Evolutionary conservation across 306 rosid genomes (phyloP), one percentile per base, ranked within the genome.

Genomic region (Quercus robur): DNA sequence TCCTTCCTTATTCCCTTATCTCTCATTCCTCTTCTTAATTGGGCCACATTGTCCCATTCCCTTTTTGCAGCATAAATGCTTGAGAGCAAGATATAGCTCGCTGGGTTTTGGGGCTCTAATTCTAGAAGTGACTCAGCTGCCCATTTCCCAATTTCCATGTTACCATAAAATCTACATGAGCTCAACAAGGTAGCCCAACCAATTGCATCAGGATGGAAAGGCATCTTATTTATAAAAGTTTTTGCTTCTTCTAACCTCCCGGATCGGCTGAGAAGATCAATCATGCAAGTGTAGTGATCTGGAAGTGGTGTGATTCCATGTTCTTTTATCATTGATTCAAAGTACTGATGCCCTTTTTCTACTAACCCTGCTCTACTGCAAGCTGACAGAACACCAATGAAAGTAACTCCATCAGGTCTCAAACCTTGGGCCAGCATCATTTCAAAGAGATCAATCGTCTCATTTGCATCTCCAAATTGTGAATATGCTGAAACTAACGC

Each of bases 301-400:
- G 79, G 82, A 78, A 85, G 73, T 1, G 97, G 97, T 14, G 77
- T 71, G 28, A 94, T 94, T 75, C 90, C 82, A 79, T 92, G 91
- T 81, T 91, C 91, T 64, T 74, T 84, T 76, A 79, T 70, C 97
- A 94, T 94, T 56, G 89, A 90, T 52, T 91, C 80, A 17, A 92
- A 92, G 70, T 91, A 89, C 10, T 78, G 84, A 54, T 75, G 80
- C 61, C 98, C 98, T 78, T 86, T 94, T 56, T 92, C 97, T 77
- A 94, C 93, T 8, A 94, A 76, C 56, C 98, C 97, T 49, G 97
- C 94, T 86, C 97, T 87, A 84, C 98, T 89, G 84, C 97, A 94
- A 83, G 97, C 97, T 64, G 97, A 92, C 80, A 94, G 90, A 83
- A 92, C 97, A 70, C 97, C 98, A 33, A 92, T 90, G 84, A 92